Base-by-base conservation (phyloP, 129 eudicot species). In the Pulicaria dysenterica region DNA sequence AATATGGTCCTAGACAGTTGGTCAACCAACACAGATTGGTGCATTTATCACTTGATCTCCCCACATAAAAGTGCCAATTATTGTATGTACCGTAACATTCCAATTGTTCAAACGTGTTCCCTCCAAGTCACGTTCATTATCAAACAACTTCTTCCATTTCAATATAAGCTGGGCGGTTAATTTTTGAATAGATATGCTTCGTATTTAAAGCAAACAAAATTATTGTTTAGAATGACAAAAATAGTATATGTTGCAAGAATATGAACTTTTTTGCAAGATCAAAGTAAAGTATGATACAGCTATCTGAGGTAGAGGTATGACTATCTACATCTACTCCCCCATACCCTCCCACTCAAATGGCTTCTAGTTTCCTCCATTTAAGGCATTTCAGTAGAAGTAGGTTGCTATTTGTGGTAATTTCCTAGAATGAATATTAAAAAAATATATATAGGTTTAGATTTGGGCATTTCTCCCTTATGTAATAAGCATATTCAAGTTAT, bases 21-120 rank as follows among this genome's bases (percentile, higher is more conserved):
- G 73, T 75, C 79, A 75, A 44, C 79, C 14, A 61, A 55, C 78
- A 75, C 47, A 75, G 4, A 75, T 39, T 61, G 70, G 67, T 54
- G 79, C 79, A 58, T 65, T 75, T 55, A 43, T 49, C 73, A 14
- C 70, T 17, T 47, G 40, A 49, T 48, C 70, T 61, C 62, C 69
- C 53, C 10, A 44, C 72, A 75, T 43, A 65, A 54, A 55, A 46
- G 24, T 42, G 73, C 57, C 56, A 54, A 42, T 75, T 42, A 42
- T 53, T 62, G 16, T 64, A 8, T 65, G 72, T 54, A 65, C 47
- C 34, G n/a, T 11, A 64, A 37, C 31, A 58, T 68, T 76, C 81
- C 63, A 48, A 69, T 49, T 59, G 58, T 75, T 56, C 19, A 54
- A 34, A 64, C 31, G 44, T 65, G 43, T 14, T 75, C 58, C 49